Conservation (phyloP, 768 basidiomycete genomes). For the Boletus rubescentipes region DNA sequence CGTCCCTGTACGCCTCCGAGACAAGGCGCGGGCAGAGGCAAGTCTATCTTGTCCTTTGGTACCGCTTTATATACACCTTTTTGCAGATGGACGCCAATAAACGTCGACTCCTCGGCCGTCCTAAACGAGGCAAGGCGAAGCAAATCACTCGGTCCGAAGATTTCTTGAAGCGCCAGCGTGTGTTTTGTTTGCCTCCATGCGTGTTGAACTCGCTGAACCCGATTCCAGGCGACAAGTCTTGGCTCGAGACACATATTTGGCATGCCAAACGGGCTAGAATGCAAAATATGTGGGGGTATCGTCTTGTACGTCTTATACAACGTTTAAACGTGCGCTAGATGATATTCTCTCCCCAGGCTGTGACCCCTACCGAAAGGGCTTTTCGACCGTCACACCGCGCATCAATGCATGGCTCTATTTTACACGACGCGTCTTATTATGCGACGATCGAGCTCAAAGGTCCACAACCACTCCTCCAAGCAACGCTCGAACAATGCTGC, state of each 20-base stretch:
- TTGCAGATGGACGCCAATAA: constrained; percentile 54
- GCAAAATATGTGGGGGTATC: constrained; percentile 89
- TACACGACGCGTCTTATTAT: constrained; percentile 90
- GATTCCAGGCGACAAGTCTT: constrained; percentile 71
- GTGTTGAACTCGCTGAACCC: neutral
- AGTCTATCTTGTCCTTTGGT: constrained; percentile 6
- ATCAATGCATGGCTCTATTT: constrained; percentile 75
- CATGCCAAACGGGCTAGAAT: constrained; percentile 97
- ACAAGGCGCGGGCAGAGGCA: constrained; percentile 83
- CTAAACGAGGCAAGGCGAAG: constrained; percentile 64
- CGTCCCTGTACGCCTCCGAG: constrained; percentile 80
- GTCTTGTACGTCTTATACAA: constrained; percentile 52
- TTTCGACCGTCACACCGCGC: constrained; percentile 92
- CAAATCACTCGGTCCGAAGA: constrained; percentile 56
- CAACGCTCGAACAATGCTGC: constrained; percentile 53
- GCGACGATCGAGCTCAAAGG: constrained; percentile 75
- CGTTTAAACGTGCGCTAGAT: no score
- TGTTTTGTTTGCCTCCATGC: constrained; percentile 5
- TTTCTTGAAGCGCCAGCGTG: constrained; percentile 76
- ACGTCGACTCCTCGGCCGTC: constrained; percentile 42
- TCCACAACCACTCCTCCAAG: constrained; percentile 50
- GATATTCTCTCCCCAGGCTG: constrained; percentile 47
- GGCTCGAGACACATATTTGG: constrained; percentile 98
- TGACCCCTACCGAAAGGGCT: constrained; percentile 87
- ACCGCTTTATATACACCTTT: constrained; percentile 31